A percentile compares a stretch with the other conserved stretches of the same genome.
Conservation (phyloP, 768 basidiomycete genomes). For the Calvatia gigantea region DNA sequence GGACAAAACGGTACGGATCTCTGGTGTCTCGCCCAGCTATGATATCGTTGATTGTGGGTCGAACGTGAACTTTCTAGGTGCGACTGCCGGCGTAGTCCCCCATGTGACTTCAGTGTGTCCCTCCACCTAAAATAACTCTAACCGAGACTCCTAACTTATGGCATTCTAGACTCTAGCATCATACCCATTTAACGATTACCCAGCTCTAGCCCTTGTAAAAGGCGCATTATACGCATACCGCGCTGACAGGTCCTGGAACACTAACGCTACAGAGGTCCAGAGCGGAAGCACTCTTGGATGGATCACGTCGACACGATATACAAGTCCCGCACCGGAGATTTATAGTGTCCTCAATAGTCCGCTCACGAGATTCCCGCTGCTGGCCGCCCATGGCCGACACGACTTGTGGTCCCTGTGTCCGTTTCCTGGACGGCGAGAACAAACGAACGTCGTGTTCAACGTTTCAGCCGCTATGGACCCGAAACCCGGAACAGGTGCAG, state of each 20-base stretch:
- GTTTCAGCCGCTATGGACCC: constrained; percentile 2
- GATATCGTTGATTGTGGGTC: neutral
- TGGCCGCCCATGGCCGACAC: constrained; percentile 28
- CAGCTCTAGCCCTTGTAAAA: constrained; percentile 33
- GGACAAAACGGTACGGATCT: constrained; percentile 31
- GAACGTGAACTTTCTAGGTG: constrained; percentile 21
- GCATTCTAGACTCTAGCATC: constrained; percentile 28
- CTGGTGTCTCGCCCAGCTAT: neutral
- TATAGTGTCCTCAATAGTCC: constrained; percentile 28
- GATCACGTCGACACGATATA: constrained; percentile 30
- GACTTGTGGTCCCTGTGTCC: constrained; percentile 40
- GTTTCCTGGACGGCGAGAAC: constrained; percentile 16
- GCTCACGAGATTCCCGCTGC: constrained; percentile 19
- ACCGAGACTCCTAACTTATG: neutral
- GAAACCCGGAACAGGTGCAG: neutral
- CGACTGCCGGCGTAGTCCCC: constrained; percentile 32
- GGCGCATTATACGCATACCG: constrained; percentile 35
- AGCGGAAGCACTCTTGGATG: constrained; percentile 32
- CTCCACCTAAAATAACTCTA: neutral
- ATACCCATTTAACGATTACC: constrained; percentile 48
- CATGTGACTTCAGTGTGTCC: constrained; percentile 41
- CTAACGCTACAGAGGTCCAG: constrained; percentile 33
- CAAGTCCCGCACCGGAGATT: constrained; percentile 27
- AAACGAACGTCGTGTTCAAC: constrained; percentile 15
- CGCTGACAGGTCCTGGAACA: constrained; percentile 29